Conservation (phyloP, 768 basidiomycete genomes). For the Terana coerulea region DNA sequence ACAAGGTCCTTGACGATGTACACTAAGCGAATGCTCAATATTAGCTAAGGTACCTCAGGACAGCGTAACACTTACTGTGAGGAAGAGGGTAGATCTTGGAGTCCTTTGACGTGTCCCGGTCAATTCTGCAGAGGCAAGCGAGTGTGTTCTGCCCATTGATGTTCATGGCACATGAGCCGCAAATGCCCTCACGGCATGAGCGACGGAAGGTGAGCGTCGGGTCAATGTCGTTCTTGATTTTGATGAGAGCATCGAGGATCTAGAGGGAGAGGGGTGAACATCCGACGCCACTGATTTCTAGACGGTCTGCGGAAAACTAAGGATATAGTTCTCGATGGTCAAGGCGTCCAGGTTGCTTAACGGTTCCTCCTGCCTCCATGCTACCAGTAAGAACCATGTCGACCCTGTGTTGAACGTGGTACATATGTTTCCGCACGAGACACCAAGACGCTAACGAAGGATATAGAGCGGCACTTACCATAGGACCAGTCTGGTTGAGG, state of each 20-base stretch:
- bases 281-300: no score
- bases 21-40: slow-evolving; percentile 48
- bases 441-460: no score
- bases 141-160: slow-evolving; percentile 98
- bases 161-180: slow-evolving; percentile 99
- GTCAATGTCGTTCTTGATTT: slow-evolving; percentile 99
- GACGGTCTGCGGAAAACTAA: no score
- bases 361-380: no score
- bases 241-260: slow-evolving; percentile 92
- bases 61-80: slow-evolving; percentile 67
- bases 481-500: slow-evolving; percentile 92
- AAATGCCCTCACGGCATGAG: slow-evolving; percentile 93
- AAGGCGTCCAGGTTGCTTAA: no score
- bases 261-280: no score
- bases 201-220: slow-evolving; percentile 95
- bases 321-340: no score
- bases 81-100: slow-evolving; percentile 96
- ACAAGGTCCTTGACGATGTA: slow-evolving; percentile 99
- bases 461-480: slow-evolving; percentile 47
- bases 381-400: no score
- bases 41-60: no score
- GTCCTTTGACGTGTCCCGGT: slow-evolving; percentile 65
- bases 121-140: slow-evolving; percentile 94
- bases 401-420: no score
- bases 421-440: no score